Evolutionary conservation across 2,329 filamentous ascomycete species (phyloP), one percentile per base, ranked within the genome.

Genomic region (Zymoseptoria ardabiliae): DNA sequence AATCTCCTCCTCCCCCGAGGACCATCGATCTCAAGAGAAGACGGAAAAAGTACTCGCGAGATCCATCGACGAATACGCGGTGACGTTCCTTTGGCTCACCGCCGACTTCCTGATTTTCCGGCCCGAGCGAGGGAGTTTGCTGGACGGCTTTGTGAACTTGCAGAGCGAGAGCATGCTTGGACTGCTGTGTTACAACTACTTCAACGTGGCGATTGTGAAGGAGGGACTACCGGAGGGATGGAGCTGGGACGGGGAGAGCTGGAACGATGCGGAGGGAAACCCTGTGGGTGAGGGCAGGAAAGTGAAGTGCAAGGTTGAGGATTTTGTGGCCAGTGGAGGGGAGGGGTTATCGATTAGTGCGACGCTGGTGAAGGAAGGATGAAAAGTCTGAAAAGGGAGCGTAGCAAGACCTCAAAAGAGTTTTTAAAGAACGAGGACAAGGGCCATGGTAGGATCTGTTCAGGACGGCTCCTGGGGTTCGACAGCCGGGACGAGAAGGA

Each of bases 121-220:
- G 30, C 93, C 94, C 0, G 79, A 81, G 56, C 83, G 84, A 52
- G 89, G 90, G 41, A 84, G 86, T 8, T 85, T 82, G 74, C 82
- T 97, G 70, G 87, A 92, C 65, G 94, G 91, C 10, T 86, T 82
- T 66, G 83, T 97, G 58, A 94, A 93, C 69, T 79, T 97, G 28
- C 90, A 96, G 71, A 93, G 88, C 53, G 90, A 94, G 67, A 91
- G 90, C 6, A 91, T 97, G 70, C 81, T 99, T 6, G 92, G 93
- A 20, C 83, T 97, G 2, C 85, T 95, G 10, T 94, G 91, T 73
- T 92, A 91, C 76, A 93, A 93, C 73, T 85, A 91, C 65, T 97
- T 97, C 80, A 96, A 94, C 66, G 90, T 93, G 1, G 90, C 88
- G 50, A 89, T 99, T 61, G 88, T 93, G 68, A 81, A 87, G 21